Evolutionary conservation across 768 basidiomycete genomes (phyloP), one percentile per base, ranked within the genome.

Genomic region (Cystofilobasidium capitatum): DNA sequence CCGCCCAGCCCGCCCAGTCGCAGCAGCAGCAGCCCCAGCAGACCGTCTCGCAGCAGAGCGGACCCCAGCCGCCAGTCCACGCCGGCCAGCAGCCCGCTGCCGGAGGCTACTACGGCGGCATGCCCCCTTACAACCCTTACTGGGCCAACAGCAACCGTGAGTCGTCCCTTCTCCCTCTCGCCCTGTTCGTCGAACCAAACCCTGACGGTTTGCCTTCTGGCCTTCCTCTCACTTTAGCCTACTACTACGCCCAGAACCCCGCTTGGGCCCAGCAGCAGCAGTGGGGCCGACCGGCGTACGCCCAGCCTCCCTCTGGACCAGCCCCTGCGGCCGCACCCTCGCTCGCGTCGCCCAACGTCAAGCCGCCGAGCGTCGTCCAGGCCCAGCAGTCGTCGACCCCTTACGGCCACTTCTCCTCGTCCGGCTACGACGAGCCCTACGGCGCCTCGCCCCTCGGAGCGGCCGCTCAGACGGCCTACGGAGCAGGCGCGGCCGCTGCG

Each of bases 1-100:
- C 72, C 64, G 72, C 72, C 40, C 73, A 73, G 60, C 62, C 62
- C 9, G 64, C 70, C 40, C 73, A 73, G 40, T 49, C 40, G 42
- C 72, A 73, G 58, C 71, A 71, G 49, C 65, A 65, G 57, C 70
- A 49, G 64, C 66, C 47, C 35, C 57, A 66, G 60, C 57, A 42
- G 45, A 62, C 70, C 37, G 61, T 57, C 61, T 58, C 55, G 12
- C 67, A 69, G 62, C 62, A 64, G 63, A 54, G 22, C 33, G 61
- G 66, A 26, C 64, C 64, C 24, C 66, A 67, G 66, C 59, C 47
- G 33, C 66, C 66, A 31, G 58, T 59, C n/a, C 66, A 59, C 45
- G 44, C 39, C 14, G 64, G 64, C 40, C 64, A 65, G 57, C 64
- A 65, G 57, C 58, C 66, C 29, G 59, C 66, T 20, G 58, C 60